Base-by-base conservation (phyloP, 2,329 filamentous ascomycete species). In the Colletotrichum lentis region DNA sequence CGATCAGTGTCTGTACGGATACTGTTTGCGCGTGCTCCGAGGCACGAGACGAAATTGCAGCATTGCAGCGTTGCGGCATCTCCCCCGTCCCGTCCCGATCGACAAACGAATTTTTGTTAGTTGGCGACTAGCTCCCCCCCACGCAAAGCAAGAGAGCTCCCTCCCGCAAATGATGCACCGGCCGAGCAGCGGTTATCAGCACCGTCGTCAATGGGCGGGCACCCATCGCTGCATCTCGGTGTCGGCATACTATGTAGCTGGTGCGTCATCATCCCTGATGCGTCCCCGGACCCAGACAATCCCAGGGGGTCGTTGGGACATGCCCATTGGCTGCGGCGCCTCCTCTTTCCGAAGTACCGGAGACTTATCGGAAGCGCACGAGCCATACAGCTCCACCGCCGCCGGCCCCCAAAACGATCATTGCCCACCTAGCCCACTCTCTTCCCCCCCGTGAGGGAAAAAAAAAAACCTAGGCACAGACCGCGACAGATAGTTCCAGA, bases 181-280 rank as follows among this genome's bases (percentile, higher is more conserved):
- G 16, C 54, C 39, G 16, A 27, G 20, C 43, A 59, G n/a, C 8
- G 39, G 44, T 24, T 44, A 67, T 64, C 60, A 64, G 64, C 54
- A 43, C 31, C 57, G 41, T 22, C 46, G 60, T 49, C 27, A 61
- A 55, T 31, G 27, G 27, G 27, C 5, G 22, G 49, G 47, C 59
- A 55, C 18, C 43, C 49, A 35, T 55, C 31, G 41, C 18, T 37
- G 41, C 55, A 58, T 58, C 55, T 47, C 43, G 37, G 54, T 22
- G 55, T 50, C 62, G 62, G 55, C 62, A 68, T 60, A 55, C 27
- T 31, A 31, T 31, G 27, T 31, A 31, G 62, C 14, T 65, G 47
- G 53, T 59, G 65, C 65, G 62, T 68, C 65, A 68, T 56, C 65
- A 68, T 68, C 65, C 65, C 62, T 65, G 65, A 52, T 50, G 52